These are phyloP conservation scores for Gaeumannomyces sp. DNA, from an alignment of 2,329 filamentous ascomycete genomes.

Conservation along the genomic window DNA sequence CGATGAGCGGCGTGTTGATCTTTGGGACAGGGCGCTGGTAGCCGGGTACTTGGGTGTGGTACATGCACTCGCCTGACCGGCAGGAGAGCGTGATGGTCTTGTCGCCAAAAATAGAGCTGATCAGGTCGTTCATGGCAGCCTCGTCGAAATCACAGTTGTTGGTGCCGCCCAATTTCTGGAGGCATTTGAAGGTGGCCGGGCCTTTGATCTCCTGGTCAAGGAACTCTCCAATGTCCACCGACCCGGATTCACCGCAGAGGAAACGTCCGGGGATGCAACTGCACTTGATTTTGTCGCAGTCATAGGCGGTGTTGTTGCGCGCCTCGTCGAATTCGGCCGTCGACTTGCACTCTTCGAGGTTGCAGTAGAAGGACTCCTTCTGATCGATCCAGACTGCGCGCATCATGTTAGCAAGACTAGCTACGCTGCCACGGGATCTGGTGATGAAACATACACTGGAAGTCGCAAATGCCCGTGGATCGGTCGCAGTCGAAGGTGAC, in stretches of 20 bases:
- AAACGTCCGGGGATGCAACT: constrained; percentile 85
- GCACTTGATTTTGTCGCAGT: constrained; percentile 79
- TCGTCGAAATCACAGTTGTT: constrained; percentile 80
- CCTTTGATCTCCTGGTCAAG: constrained; percentile 76
- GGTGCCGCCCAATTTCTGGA: constrained; percentile 54
- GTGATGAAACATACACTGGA: constrained; percentile 65
- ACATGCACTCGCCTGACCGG: constrained; percentile 83
- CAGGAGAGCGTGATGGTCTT: constrained; percentile 80
- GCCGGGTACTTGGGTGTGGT: constrained; percentile 86
- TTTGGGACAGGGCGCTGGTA: constrained; percentile 83
- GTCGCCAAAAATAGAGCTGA: constrained; percentile 84
- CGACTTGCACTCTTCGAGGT: constrained; percentile 74
- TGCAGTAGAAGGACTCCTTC: constrained; percentile 93
- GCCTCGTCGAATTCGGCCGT: constrained; percentile 59
- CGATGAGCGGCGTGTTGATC: constrained; percentile 96
- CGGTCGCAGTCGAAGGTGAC: constrained; percentile 90
- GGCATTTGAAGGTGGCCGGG: constrained; percentile 76
- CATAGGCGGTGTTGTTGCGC: constrained; percentile 77
- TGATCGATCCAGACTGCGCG: constrained; percentile 87
- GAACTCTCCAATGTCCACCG: constrained; percentile 88
- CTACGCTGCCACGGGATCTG: neutral
- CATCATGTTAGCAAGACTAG: neutral
- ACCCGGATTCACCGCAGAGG: constrained; percentile 87
- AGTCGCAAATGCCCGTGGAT: constrained; percentile 73
- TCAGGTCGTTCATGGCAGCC: constrained; percentile 86